Evolutionary conservation across 176 grass and related monocot species (phyloP).

Genomic region (Oryza coarctata): DNA sequence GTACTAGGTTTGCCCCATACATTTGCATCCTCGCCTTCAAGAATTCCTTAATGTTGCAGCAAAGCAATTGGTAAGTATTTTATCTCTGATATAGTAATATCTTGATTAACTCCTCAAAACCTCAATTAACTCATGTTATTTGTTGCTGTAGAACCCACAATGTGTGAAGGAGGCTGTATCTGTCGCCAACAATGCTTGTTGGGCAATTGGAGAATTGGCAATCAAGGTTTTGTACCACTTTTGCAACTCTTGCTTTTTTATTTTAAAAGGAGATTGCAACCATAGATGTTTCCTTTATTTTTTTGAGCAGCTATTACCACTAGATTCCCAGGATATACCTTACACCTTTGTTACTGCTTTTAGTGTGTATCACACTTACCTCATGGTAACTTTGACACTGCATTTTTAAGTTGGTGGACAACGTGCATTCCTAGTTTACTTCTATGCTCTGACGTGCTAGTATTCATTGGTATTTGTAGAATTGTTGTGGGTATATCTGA

Average conservation of each 20-base stretch:
- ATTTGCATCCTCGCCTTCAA: conserved; percentile 71
- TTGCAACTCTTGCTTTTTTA: not conserved
- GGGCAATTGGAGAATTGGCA: conserved; percentile 97
- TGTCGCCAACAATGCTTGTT: conserved; percentile 97
- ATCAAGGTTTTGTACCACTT: conserved; percentile 61
- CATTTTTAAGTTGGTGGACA: not conserved
- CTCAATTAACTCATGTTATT: conserved; percentile 41
- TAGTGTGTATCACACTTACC: not conserved
- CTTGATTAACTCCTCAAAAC: conserved; percentile 32
- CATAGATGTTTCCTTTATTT: conserved; percentile 21
- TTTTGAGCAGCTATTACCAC: not conserved
- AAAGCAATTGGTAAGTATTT: conserved; percentile 75
- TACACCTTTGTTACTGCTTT: not conserved
- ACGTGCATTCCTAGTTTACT: not conserved
- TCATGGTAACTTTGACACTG: not conserved
- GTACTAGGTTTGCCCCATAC: conserved; percentile 83
- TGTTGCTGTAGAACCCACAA: conserved; percentile 54
- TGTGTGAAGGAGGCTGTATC: conserved; percentile 86
- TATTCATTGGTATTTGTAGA: not conserved
- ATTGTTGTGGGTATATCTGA: not conserved
- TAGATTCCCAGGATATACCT: not conserved
- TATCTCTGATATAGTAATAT: conserved; percentile 6
- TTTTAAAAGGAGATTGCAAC: not conserved
- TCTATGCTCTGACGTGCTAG: not conserved
- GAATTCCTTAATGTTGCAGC: conserved; percentile 92